Percentiles rank a stretch among this genome's conserved stretches.
These are phyloP conservation scores for Periconia sp. DNA, from an alignment of 2,329 filamentous ascomycete genomes.

Conservation along the genomic window DNA sequence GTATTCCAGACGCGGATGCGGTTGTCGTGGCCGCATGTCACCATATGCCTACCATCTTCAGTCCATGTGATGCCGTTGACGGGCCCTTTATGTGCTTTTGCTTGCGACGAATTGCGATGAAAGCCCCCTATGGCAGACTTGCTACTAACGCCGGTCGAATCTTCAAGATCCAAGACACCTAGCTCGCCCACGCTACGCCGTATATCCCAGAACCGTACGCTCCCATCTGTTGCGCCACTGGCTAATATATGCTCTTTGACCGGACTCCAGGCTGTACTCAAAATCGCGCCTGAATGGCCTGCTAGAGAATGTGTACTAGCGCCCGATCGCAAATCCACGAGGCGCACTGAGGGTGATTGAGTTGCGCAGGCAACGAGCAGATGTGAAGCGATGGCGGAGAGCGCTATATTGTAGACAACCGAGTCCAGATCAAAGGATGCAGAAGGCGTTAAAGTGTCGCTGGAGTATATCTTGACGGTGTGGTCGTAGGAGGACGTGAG, in stretches of 20 bases:
- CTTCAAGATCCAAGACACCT: slow-evolving; percentile 80
- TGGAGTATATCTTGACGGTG: slow-evolving; percentile 74
- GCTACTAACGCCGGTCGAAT: slow-evolving; percentile 64
- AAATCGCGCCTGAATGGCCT: slow-evolving; percentile 56
- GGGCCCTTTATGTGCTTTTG: slow-evolving; percentile 72
- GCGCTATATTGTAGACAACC: slow-evolving; percentile 74
- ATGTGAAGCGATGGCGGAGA: slow-evolving; percentile 71
- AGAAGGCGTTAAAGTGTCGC: slow-evolving; percentile 61
- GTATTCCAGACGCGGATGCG: slow-evolving; percentile 87
- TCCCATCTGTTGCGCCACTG: slow-evolving; percentile 82
- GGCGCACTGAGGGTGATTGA: slow-evolving; percentile 78
- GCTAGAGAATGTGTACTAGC: slow-evolving; percentile 60
- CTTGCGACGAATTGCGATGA: slow-evolving; percentile 37
- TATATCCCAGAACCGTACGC: slow-evolving; percentile 84
- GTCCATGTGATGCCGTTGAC: slow-evolving; percentile 88
- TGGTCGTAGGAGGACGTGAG: slow-evolving; percentile 78
- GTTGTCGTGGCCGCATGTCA: slow-evolving; percentile 81
- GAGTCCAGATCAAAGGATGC: slow-evolving; percentile 69
- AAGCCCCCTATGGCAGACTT: slow-evolving; percentile 41
- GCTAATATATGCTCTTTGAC: slow-evolving; percentile 76
- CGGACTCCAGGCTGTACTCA: slow-evolving; percentile 78
- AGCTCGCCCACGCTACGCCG: slow-evolving; percentile 75
- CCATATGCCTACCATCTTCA: slow-evolving; percentile 72
- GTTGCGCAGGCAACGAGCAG: slow-evolving; percentile 86
- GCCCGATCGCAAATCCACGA: slow-evolving; percentile 84